phyloP scores from a whole-genome alignment of 495 filamentous ascomycete species.

The Lepraria neglecta region DNA sequence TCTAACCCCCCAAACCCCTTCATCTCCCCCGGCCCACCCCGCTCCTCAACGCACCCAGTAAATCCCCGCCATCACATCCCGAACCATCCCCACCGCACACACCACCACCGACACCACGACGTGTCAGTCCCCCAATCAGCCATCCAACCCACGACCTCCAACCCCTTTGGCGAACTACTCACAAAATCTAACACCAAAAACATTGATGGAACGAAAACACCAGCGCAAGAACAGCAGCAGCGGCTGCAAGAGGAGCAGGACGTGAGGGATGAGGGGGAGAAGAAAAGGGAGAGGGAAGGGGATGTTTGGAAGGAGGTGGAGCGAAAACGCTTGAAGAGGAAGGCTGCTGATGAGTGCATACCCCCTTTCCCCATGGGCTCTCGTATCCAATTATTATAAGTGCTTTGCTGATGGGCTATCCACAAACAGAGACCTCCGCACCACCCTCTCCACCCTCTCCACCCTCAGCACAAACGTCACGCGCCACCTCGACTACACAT shows the following conservation, averaged over 20 bases:
- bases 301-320: conserved; percentile 33
- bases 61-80: conserved; percentile 22
- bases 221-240: conserved; percentile 15
- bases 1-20: conserved; percentile 26
- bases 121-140: conserved; percentile 26
- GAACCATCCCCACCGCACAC: conserved; percentile 22
- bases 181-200: conserved; percentile 3
- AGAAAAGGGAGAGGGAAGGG: conserved; percentile 35
- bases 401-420: too few species aligned
- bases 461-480: conserved; percentile 50
- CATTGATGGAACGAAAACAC: conserved; percentile 26
- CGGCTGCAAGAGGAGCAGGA: conserved; percentile 9
- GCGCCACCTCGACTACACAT: conserved; percentile 73
- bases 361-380: conserved; percentile 27
- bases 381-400: too few species aligned
- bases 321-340: conserved; percentile 31
- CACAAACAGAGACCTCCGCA: conserved; percentile 28
- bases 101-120: conserved; percentile 21
- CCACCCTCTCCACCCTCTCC: conserved; percentile 33
- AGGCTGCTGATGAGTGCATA: conserved; percentile 36
- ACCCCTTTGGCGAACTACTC: conserved; percentile 15
- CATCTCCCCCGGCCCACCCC: conserved; percentile 2
- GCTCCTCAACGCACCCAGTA: conserved; percentile 23
- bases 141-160: conserved; percentile 13
- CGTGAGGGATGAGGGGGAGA: conserved; percentile 32